phyloP scores from a whole-genome alignment of 768 basidiomycete species.

The Tricholomella constricta region DNA sequence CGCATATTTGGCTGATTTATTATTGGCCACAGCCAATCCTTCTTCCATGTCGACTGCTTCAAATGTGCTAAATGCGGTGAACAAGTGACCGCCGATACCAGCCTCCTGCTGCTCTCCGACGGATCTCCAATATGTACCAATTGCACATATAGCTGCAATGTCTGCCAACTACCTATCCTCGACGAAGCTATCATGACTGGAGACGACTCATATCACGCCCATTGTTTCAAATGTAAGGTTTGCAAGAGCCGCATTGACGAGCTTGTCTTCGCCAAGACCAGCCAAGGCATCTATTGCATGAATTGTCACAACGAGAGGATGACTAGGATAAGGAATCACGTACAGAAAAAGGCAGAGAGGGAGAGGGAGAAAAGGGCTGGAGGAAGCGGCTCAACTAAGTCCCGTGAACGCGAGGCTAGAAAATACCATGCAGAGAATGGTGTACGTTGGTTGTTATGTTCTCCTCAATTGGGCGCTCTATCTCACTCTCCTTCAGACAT shows the following conservation, averaged over 20 bases:
- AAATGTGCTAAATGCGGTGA: slow-evolving; percentile 95
- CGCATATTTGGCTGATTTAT: neutral
- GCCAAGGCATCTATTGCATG: slow-evolving; percentile 99
- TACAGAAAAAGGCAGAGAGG: slow-evolving; percentile 81
- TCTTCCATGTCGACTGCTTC: slow-evolving; percentile 95
- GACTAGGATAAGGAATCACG: slow-evolving; percentile 87
- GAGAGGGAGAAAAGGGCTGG: slow-evolving; percentile 48
- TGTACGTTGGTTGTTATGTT: slow-evolving; percentile 36
- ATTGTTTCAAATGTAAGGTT: slow-evolving; percentile 97
- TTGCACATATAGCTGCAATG: slow-evolving; percentile 94
- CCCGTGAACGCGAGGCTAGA: slow-evolving; percentile 42
- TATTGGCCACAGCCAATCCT: slow-evolving; percentile 67
- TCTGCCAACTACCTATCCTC: slow-evolving; percentile 91
- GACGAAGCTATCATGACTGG: slow-evolving; percentile 99
- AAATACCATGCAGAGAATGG: slow-evolving; percentile 40
- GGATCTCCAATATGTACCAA: slow-evolving; percentile 95
- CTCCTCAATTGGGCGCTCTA: neutral
- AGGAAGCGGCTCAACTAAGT: slow-evolving; percentile 42
- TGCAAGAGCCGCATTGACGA: slow-evolving; percentile 96
- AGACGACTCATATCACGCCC: slow-evolving; percentile 97
- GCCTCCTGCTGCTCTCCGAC: slow-evolving; percentile 94
- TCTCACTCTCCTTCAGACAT: slow-evolving; percentile 11
- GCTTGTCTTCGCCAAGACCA: slow-evolving; percentile 97
- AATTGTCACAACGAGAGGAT: slow-evolving; percentile 97
- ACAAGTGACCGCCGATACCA: slow-evolving; percentile 94